Evolutionary conservation across 2,329 filamentous ascomycete genomes (phyloP).

Genomic region (Ambrosiella cleistominuta): DNA sequence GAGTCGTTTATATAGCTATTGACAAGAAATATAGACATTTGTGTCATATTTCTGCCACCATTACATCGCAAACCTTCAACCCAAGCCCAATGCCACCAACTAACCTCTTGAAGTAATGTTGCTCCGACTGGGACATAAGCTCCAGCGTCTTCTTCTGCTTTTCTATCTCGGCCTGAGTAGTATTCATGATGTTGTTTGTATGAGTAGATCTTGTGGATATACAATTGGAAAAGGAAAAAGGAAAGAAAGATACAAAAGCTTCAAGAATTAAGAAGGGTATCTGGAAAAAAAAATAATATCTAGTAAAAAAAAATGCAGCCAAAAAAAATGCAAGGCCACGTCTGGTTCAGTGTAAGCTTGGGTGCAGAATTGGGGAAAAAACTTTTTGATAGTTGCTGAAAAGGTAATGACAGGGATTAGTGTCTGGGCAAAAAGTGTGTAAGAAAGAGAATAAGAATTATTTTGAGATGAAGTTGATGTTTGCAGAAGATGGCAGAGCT

Average conservation of each 20-base stretch:
- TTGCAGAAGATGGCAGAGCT: no score
- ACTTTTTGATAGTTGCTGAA: not conserved
- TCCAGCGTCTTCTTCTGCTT: conserved; percentile 46
- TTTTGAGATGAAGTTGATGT: no score
- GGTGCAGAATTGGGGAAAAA: not conserved
- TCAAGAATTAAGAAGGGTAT: not conserved
- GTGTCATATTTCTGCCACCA: not conserved
- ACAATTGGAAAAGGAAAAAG: not conserved
- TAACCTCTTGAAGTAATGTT: conserved; percentile 98
- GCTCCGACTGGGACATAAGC: conserved; percentile 78
- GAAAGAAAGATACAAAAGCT: not conserved
- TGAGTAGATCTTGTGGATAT: conserved; percentile 1
- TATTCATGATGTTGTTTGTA: conserved; percentile 17
- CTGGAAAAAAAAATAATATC: not conserved
- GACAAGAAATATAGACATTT: conserved; percentile 2
- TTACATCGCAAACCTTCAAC: not conserved
- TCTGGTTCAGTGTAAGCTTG: not conserved
- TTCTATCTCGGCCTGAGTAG: conserved; percentile 41
- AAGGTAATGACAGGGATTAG: not conserved
- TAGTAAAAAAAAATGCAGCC: not conserved
- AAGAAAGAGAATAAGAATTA: no score
- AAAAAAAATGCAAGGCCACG: not conserved
- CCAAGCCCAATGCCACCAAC: conserved; percentile 13
- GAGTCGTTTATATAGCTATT: no score
- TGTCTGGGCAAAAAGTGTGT: not conserved